Base-by-base conservation (phyloP, 2,329 filamentous ascomycete genomes). In the Fusarium virguliforme region DNA sequence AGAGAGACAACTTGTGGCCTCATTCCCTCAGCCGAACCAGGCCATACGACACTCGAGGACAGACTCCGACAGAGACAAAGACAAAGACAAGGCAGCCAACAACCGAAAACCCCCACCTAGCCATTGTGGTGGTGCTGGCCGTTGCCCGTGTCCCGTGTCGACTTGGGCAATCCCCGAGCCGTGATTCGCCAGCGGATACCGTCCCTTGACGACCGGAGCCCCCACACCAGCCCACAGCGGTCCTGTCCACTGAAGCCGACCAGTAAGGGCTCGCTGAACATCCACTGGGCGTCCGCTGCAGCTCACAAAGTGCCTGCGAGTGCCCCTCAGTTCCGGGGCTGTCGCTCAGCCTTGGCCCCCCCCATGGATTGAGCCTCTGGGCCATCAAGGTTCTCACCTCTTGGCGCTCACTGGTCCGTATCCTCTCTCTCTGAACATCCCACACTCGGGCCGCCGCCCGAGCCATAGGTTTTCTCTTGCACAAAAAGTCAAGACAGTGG, bases 321-420 rank as follows among this genome's bases (percentile, higher is more conserved):
- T 69, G 65, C 71, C 71, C 71, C 71, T 74, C 71, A 62, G 71
- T 66, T 60, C 26, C 18, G 43, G 43, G 43, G 26, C 43, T 48
- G 26, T 48, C 43, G 67, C 70, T 67, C 65, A 60, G 60, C 54
- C 61, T 61, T 58, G 43, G 43, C 28, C 6, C 24, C 41, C 43
- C 43, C 43, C 43, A 15, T 48, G 43, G 43, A 48, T 53, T 68
- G 58, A 70, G 66, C 70, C 64, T 62, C 62, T 43, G 70, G 76
- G 68, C 76, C 77, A 77, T 78, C 76, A 72, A 74, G 76, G 77
- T 78, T 75, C 76, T 78, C 76, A 74, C 15, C 64, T 72, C 71
- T 72, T 61, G 62, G 65, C 65, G 63, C 65, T 64, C 46, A 64
- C 64, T 40, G 30, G 41, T 56, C 60, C 40, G 51, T 51, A 26